Evolutionary conservation across 2,329 filamentous ascomycete genomes (phyloP), one percentile per base, ranked within the genome.

Genomic region (Pezicula radicicola): DNA sequence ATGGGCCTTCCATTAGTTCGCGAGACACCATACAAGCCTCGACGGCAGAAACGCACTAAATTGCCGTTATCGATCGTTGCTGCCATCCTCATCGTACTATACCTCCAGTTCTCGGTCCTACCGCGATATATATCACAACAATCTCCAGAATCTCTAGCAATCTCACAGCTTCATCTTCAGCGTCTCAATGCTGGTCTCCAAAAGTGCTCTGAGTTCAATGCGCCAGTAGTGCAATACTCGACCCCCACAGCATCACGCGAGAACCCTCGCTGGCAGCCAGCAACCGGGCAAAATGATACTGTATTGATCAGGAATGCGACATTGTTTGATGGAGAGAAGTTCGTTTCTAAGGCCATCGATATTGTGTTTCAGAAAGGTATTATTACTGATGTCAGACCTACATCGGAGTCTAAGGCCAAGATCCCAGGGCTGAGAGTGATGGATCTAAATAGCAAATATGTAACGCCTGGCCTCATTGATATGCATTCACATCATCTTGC

Each of bases 401-500:
- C 66, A 0, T 58, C 56, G 2, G 49, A 37, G 42, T 49, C 36
- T 30, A 49, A 48, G 4, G 37, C 47, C 3, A 53, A 53, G n/a
- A 57, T 52, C 10, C 41, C 56, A 33, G 64, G 65, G 18, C 59
- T 64, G 30, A 46, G 51, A 15, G 44, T 58, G 9, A 33, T 60
- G 8, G 54, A 73, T 39, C 49, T 75, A 33, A 55, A 61, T 28
- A 72, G 73, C 6, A 65, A 66, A 46, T 69, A 68, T 55, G 69
- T 75, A 25, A 75, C 72, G 0, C 73, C 73, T 1, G 74, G 74
- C 1, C 57, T 76, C 4, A 68, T 76, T 2, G 74, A 76, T 55
- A 70, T 75, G 67, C 74, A 76, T 58, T 74, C 72, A 2, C 74
- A 76, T 57, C 70, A 73, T 53, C 60, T 70, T 19, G 44, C 66